A percentile compares a stretch with the other conserved stretches of the same genome.
These are phyloP conservation scores for Trypanosoma congolense DNA, from an alignment of 208 protist genomes.

Conservation along the genomic window DNA sequence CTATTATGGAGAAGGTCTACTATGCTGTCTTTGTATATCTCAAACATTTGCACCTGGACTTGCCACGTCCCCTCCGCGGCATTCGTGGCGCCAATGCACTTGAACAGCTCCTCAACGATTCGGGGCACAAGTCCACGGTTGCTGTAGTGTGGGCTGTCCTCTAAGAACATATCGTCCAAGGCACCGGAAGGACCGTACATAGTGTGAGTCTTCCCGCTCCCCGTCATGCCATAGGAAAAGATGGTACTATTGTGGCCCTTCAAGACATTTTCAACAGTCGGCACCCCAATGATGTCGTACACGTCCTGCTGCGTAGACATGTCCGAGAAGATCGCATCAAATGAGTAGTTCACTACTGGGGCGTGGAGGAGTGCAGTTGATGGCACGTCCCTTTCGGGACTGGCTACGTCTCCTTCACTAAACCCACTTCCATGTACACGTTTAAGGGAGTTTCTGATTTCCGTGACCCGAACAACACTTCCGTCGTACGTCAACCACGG, in stretches of 20 bases:
- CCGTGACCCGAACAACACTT: conserved; percentile 28
- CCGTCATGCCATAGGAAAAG: conserved; percentile 56
- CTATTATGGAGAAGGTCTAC: conserved; percentile 29
- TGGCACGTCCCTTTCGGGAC: too few relatives aligned
- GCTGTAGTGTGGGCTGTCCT: conserved; percentile 12
- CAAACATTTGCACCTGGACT: conserved; percentile 32
- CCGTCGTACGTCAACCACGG: conserved; percentile 33
- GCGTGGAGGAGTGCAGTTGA: conserved; percentile 11
- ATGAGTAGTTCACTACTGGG: conserved; percentile 29
- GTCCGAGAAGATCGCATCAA: conserved; percentile 40
- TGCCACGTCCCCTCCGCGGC: conserved; percentile 30
- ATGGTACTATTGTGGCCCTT: conserved; percentile 52
- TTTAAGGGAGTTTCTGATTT: too few relatives aligned
- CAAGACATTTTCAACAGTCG: conserved; percentile 37
- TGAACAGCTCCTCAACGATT: conserved; percentile 41
- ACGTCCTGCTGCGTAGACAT: conserved; percentile 41
- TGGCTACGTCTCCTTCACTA: too few relatives aligned
- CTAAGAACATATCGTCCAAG: conserved; percentile 9
- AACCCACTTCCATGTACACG: too few relatives aligned
- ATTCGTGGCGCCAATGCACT: conserved; percentile 19
- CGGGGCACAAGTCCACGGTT: conserved; percentile 45
- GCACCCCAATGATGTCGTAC: conserved; percentile 30
- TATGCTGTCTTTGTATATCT: conserved; percentile 72
- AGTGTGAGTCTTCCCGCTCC: conserved; percentile 60
- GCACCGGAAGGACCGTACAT: conserved; percentile 52